phyloP scores from a whole-genome alignment of 176 grass and related monocot genomes.

The Avena sativa region DNA sequence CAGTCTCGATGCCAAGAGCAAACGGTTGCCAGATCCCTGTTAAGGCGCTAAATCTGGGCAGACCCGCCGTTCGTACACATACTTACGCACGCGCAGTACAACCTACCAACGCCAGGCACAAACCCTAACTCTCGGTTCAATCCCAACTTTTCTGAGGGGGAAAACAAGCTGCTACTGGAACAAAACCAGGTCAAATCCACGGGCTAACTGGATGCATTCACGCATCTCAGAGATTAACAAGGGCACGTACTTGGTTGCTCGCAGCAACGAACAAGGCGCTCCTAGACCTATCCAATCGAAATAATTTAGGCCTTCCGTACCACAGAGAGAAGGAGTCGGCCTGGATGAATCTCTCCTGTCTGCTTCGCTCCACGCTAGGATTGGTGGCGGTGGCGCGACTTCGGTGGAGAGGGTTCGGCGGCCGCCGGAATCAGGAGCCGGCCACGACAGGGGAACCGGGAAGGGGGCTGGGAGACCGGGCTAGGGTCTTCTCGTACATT shows the following conservation, averaged over 20 bases:
- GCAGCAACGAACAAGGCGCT: neutral
- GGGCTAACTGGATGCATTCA: conserved; percentile 1
- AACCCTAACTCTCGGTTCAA: neutral
- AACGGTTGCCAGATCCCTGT: neutral
- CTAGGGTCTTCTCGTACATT: neutral
- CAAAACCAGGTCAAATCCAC: neutral
- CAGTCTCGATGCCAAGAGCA: conserved; percentile 8
- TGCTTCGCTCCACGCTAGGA: neutral
- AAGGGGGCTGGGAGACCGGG: neutral
- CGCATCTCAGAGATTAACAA: neutral
- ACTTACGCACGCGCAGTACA: neutral
- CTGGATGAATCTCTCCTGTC: conserved; percentile 6
- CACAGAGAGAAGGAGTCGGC: neutral
- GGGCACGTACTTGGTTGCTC: neutral
- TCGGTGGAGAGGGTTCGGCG: conserved; percentile 7
- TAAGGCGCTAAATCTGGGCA: neutral
- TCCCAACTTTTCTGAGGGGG: neutral
- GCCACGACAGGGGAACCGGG: neutral
- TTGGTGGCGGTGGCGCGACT: neutral
- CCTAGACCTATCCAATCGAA: neutral
- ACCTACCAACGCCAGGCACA: neutral
- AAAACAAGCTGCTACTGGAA: neutral
- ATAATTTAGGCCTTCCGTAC: conserved; percentile 18
- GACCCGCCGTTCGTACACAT: neutral
- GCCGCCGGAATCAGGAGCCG: neutral